Base-by-base conservation (phyloP, 1,284 basidiomycete species). In the Sutorius eximius region DNA sequence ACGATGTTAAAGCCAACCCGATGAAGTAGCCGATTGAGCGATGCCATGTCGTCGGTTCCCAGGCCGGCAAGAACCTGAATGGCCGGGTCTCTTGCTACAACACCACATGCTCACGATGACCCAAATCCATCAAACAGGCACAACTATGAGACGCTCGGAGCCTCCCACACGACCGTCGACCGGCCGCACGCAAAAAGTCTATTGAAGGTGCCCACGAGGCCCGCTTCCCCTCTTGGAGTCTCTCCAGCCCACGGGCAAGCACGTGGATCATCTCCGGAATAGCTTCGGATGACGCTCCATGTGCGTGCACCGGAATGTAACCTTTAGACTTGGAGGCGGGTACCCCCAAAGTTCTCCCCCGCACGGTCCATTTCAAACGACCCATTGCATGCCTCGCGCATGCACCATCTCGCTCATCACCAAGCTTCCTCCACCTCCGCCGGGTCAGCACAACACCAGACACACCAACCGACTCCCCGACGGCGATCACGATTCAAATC, bases 351-450 rank as follows among this genome's bases (percentile, higher is more conserved):
- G 46, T 59, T 22, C 51, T 61, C 27, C 38, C 48, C 24, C 30
- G 33, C 37, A 59, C 9, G 59, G 55, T 61, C 27, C 52, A 61
- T 40, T 55, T 55, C 40, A 63, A 65, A 52, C 38, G 34, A 10
- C 30, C 58, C 1, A 57, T 65, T 11, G 44, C 27, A 15, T 22
- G 20, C 8, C 41, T 49, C 6, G 43, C 7, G 11, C n/a, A n/a
- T n/a, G n/a, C n/a, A n/a, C n/a, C n/a, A n/a, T n/a, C 22, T 5
- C 22, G 22, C 24, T 27, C 24, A 27, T 5, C 5, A 27, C 6
- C 24, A 5, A 1, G 5, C 24, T 47, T 48, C 42, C 16, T 41
- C 36, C 13, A 29, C 56, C 12, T 53, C 45, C 12, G 9, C 41
- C 27, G 27, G 46, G 24, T 13, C 40, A 48, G 13, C 12, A 30